phyloP scores from a whole-genome alignment of 768 basidiomycete species.

The Trametes coccinea region DNA sequence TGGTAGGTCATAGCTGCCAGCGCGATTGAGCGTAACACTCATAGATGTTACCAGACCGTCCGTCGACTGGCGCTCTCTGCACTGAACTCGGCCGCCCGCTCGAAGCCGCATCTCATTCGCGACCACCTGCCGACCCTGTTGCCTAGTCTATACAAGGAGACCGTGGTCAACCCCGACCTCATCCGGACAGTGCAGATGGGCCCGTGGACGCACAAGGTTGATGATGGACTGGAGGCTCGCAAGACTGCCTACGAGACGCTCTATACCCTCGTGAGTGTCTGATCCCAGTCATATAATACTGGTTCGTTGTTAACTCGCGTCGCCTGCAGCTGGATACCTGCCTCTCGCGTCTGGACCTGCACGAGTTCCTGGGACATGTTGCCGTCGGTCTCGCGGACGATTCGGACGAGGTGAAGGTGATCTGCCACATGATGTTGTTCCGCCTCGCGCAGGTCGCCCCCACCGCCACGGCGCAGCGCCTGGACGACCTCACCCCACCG shows the following conservation, averaged over 20 bases:
- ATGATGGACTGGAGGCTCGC: constrained; percentile 93
- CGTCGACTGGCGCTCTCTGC: constrained; percentile 88
- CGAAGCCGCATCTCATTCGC: constrained; percentile 89
- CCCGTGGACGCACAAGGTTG: constrained; percentile 95
- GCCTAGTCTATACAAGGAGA: constrained; percentile 86
- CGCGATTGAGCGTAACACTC: too few species aligned
- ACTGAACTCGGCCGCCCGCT: constrained; percentile 91
- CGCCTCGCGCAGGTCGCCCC: constrained; percentile 86
- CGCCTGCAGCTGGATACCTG: constrained; percentile 80
- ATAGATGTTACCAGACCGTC: constrained; percentile 60
- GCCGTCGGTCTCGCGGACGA: constrained; percentile 83
- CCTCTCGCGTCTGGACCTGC: constrained; percentile 81
- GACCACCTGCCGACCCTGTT: constrained; percentile 78
- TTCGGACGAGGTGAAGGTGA: constrained; percentile 95
- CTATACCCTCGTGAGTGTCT: constrained; percentile 77
- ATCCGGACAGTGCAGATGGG: constrained; percentile 95
- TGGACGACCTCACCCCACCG: constrained; percentile 82
- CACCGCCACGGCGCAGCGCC: constrained; percentile 74
- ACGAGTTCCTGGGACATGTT: constrained; percentile 80
- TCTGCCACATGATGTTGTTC: constrained; percentile 94
- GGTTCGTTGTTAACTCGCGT: too few species aligned
- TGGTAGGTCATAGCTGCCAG: constrained; percentile 50
- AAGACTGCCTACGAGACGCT: constrained; percentile 98
- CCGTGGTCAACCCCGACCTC: constrained; percentile 71
- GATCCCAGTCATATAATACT: too few species aligned